A percentile compares a stretch with the other conserved stretches of the same genome.
Conservation (phyloP, 2,329 filamentous ascomycete species). For the Diaporthe sp. region DNA sequence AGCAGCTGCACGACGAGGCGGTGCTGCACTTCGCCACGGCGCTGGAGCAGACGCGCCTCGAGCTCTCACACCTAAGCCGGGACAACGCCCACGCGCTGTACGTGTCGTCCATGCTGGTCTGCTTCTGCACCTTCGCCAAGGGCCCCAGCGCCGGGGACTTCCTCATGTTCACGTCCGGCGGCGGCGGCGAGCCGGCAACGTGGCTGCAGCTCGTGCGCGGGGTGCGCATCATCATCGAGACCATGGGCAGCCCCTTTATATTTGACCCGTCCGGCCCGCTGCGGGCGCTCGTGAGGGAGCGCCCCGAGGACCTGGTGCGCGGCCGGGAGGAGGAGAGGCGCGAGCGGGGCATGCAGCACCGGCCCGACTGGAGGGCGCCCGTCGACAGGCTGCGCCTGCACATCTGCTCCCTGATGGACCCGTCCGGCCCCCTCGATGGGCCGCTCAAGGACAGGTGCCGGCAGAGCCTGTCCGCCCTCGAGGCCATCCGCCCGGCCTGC, state of each 20-base stretch:
- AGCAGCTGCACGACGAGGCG: slow-evolving; percentile 19
- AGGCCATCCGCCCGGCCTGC: background rate
- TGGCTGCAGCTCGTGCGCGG: slow-evolving; percentile 43
- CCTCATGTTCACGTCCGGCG: slow-evolving; percentile 37
- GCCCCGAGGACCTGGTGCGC: no score
- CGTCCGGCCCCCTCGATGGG: no score
- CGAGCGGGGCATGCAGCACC: background rate
- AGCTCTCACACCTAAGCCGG: slow-evolving; percentile 42
- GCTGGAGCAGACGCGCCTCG: slow-evolving; percentile 18
- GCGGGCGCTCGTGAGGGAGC: background rate
- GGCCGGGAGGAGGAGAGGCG: background rate
- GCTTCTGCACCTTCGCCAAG: slow-evolving; percentile 38
- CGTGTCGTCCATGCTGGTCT: slow-evolving; percentile 44
- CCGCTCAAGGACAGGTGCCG: no score
- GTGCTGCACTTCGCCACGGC: slow-evolving; percentile 23
- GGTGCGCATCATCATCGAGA: slow-evolving; percentile 43
- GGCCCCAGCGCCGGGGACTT: slow-evolving; percentile 35
- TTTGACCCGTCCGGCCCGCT: background rate
- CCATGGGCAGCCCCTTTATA: slow-evolving; percentile 35
- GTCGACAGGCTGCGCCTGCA: background rate
- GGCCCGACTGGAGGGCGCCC: slow-evolving; percentile 12
- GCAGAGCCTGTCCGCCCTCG: background rate
- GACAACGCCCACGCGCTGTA: slow-evolving; percentile 46
- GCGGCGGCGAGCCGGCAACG: slow-evolving; percentile 32
- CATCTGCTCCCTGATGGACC: background rate